Percentiles rank a stretch among this genome's conserved stretches.
Conservation (phyloP, 1,284 basidiomycete genomes). For the Trametes hirsuta region DNA sequence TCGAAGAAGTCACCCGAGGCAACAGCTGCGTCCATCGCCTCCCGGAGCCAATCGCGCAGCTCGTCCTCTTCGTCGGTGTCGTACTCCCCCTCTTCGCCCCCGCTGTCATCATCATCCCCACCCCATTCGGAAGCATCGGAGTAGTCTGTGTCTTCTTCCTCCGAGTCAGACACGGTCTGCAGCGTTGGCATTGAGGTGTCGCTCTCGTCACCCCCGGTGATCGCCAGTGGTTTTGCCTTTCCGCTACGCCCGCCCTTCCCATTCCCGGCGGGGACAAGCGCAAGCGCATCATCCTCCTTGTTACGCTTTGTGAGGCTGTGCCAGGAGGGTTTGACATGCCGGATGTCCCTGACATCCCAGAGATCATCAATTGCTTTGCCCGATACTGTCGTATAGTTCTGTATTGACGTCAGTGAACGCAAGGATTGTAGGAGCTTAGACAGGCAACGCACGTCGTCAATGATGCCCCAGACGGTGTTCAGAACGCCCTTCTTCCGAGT, state of each 20-base stretch:
- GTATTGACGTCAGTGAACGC: background rate
- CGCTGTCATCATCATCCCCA: conserved; percentile 43
- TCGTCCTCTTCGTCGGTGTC: conserved; percentile 72
- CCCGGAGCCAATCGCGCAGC: conserved; percentile 58
- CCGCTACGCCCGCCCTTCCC: conserved; percentile 13
- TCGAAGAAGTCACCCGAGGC: conserved; percentile 60
- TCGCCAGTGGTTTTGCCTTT: conserved; percentile 48
- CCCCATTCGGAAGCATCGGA: conserved; percentile 35
- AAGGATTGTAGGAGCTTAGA: background rate
- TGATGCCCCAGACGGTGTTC: conserved; percentile 63
- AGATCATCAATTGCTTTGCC: conserved; percentile 60
- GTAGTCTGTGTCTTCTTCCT: conserved; percentile 36
- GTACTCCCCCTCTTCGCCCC: conserved; percentile 50
- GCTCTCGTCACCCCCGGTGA: conserved; percentile 49
- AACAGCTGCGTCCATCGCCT: conserved; percentile 71
- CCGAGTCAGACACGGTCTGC: conserved; percentile 62
- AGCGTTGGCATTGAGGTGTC: conserved; percentile 65
- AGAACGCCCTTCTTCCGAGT: conserved; percentile 53
- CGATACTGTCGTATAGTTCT: conserved; percentile 63
- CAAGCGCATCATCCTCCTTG: conserved; percentile 37
- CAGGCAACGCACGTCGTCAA: conserved; percentile 54
- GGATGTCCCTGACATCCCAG: conserved; percentile 63
- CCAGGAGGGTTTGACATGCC: conserved; percentile 61
- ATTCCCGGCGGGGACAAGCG: conserved; percentile 23
- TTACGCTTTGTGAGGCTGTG: conserved; percentile 34